Base-by-base conservation (phyloP, 345 rosid species). In the Chamaenerion angustifolium region DNA sequence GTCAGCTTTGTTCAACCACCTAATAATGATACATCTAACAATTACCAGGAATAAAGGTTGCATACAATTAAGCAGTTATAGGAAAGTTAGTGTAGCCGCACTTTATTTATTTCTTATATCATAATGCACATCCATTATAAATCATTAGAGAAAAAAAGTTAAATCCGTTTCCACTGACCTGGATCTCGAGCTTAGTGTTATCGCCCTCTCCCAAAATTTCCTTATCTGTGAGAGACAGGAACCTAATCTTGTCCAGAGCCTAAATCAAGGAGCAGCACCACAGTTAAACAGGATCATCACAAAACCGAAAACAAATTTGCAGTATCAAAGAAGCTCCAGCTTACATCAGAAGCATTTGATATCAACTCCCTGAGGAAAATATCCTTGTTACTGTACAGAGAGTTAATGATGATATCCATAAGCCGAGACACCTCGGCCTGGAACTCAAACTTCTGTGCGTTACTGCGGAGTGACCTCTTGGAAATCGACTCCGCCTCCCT, bases 361-460 rank as follows among this genome's bases (percentile, higher is more conserved):
- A 92, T 92, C 80, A 87, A 69, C 70, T 92, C 96, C 73, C 96
- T 82, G 3, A 92, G 70, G 95, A 87, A 92, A 63, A 92, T 92
- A 37, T 92, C 98, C 71, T 87, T 92, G 70, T 92, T 92, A 57
- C 98, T 92, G 68, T 92, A 87, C 11, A 92, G 95, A 62, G 98
- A 92, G 81, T 92, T 92, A 71, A 92, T 79, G 46, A 92, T 66
- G 60, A 92, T 92, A 50, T 92, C 98, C 98, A 92, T 87, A 42
- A 84, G 96, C 79, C 98, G 76, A 56, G 98, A 92, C 44, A 87
- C 98, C 82, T 92, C 98, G 45, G 98, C 98, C 58, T 92, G 98
- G 77, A 92, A 92, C 76, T 87, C 82, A 67, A 83, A 92, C 71
- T 84, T 92, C 83, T 87, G 89, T 66, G 89, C 96, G 66, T 54